A percentile compares a stretch with the other conserved stretches of the same genome.
phyloP scores from a whole-genome alignment of 1,284 basidiomycete species.

The Vanrija sp. region DNA sequence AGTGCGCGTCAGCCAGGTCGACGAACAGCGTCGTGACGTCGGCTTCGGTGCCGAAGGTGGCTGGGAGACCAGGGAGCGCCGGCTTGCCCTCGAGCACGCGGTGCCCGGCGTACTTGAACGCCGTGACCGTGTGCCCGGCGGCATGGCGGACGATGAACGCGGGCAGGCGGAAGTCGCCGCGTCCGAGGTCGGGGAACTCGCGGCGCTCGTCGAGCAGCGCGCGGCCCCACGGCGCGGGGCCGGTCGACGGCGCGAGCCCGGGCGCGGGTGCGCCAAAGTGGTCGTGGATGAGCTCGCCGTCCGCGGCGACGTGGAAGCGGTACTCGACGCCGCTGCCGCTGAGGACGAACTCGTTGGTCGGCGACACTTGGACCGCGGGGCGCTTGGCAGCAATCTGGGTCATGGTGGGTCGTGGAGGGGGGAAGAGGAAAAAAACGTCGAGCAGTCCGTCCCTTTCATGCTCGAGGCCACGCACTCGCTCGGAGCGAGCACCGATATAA shows the following conservation, averaged over 20 bases:
- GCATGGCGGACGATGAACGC: conserved; percentile 23
- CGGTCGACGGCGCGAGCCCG: not conserved
- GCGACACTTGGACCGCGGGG: not conserved
- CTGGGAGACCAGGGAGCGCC: conserved; percentile 18
- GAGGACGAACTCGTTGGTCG: conserved; percentile 14
- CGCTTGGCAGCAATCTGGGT: no score
- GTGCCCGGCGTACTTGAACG: conserved; percentile 21
- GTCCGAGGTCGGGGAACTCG: conserved; percentile 29
- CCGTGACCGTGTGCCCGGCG: conserved; percentile 17
- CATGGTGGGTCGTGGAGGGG: no score
- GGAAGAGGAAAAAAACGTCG: no score
- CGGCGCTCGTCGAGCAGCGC: conserved; percentile 11
- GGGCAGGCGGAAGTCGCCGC: conserved; percentile 32
- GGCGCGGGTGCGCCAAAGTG: conserved; percentile 23
- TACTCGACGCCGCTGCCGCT: conserved; percentile 11
- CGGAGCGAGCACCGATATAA: no score
- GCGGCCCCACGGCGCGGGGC: not conserved
- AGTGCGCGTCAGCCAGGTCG: conserved; percentile 15
- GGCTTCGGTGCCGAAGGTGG: conserved; percentile 18
- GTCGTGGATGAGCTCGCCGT: conserved; percentile 26
- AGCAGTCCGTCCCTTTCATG: no score
- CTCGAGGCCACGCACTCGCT: no score
- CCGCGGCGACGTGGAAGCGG: conserved; percentile 21
- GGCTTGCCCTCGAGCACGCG: conserved; percentile 22
- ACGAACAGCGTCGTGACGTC: conserved; percentile 24